phyloP scores from a whole-genome alignment of 2,329 filamentous ascomycete species.

The Exophiala bonariae region DNA sequence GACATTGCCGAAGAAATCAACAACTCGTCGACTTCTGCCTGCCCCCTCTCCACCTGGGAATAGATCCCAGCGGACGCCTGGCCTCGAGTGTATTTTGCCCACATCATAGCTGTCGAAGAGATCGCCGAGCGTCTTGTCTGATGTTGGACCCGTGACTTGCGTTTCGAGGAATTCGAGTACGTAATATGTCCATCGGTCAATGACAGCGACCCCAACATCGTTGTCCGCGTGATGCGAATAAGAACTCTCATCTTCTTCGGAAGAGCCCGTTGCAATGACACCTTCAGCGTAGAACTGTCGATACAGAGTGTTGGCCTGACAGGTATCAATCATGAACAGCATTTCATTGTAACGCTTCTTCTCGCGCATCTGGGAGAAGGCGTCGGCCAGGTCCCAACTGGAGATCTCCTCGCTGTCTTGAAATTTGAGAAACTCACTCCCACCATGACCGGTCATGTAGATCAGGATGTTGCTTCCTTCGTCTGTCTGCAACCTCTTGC shows the following conservation, averaged over 20 bases:
- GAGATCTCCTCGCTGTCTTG: slow-evolving; percentile 98
- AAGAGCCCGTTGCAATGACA: slow-evolving; percentile 96
- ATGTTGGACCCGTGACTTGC: slow-evolving; percentile 80
- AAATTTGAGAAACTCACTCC: slow-evolving; percentile 97
- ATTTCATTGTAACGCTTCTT: slow-evolving; percentile 99
- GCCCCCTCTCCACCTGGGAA: slow-evolving; percentile 80
- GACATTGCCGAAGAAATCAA: slow-evolving; percentile 98
- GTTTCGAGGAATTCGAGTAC: slow-evolving; percentile 95
- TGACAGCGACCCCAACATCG: slow-evolving; percentile 96
- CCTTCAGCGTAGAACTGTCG: slow-evolving; percentile 97
- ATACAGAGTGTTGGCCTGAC: slow-evolving; percentile 99
- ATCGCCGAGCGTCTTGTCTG: slow-evolving; percentile 87
- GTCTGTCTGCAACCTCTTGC: slow-evolving; percentile 90
- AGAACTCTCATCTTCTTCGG: slow-evolving; percentile 90
- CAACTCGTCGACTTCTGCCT: slow-evolving; percentile 77
- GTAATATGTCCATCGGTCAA: slow-evolving; percentile 98
- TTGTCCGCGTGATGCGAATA: slow-evolving; percentile 98
- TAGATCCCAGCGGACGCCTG: slow-evolving; percentile 92
- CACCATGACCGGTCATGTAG: slow-evolving; percentile 98
- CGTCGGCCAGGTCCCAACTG: slow-evolving; percentile 91
- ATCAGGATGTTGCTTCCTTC: slow-evolving; percentile 95
- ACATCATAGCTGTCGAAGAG: slow-evolving; percentile 96
- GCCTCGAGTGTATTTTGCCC: slow-evolving; percentile 88
- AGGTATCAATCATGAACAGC: slow-evolving; percentile 99
- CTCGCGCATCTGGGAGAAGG: slow-evolving; percentile 99